Conservation (phyloP, 1,139 yeast genomes). For the Candida sanyaensis region DNA sequence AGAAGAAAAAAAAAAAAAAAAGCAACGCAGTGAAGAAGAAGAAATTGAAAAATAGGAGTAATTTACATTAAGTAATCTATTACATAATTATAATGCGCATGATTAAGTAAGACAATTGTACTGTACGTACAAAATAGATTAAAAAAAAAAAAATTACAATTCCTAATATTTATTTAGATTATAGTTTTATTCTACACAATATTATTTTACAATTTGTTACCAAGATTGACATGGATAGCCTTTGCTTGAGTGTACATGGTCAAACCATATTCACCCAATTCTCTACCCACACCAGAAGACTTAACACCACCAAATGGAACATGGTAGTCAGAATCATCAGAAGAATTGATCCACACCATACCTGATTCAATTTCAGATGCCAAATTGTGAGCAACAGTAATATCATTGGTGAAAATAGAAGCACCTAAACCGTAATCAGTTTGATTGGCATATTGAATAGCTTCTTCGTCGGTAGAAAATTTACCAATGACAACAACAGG, state of each 20-base stretch:
- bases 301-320: constrained; percentile 82
- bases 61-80: background rate
- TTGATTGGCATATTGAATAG: constrained; percentile 49
- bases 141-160: background rate
- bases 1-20: background rate
- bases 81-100: background rate
- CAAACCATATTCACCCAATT: constrained; percentile 82
- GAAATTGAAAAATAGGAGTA: constrained; percentile 1
- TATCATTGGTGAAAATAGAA: constrained; percentile 71
- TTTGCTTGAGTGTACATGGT: constrained; percentile 76
- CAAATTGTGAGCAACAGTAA: constrained; percentile 44
- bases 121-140: background rate
- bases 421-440: constrained; percentile 65
- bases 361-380: constrained; percentile 52
- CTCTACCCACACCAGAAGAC: constrained; percentile 86
- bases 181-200: background rate
- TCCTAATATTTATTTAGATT: background rate
- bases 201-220: constrained; percentile 24
- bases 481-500: constrained; percentile 59
- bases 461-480: constrained; percentile 56
- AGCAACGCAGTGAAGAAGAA: background rate
- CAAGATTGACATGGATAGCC: constrained; percentile 72
- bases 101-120: background rate
- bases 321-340: constrained; percentile 74
- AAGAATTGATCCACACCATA: constrained; percentile 62